These are phyloP conservation scores for Termitomyces sp. DNA, from an alignment of 768 basidiomycete genomes.

Conservation along the genomic window DNA sequence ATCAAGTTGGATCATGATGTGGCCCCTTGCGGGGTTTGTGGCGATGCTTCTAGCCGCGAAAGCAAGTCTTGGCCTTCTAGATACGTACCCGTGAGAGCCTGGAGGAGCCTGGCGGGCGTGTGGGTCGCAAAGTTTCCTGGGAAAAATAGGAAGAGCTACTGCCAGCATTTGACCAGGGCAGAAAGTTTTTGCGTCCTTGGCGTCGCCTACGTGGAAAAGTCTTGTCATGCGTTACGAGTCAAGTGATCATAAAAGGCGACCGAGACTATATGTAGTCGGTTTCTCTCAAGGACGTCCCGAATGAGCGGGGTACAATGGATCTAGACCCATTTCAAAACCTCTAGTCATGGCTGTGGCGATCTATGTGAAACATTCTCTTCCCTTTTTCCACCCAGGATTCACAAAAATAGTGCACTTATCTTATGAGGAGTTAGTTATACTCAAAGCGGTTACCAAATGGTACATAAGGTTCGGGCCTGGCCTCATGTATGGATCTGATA, in stretches of 20 bases:
- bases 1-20: neutral
- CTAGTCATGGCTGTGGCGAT: neutral
- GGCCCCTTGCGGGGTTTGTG: neutral
- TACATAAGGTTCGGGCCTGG: no score
- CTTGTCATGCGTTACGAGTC: neutral
- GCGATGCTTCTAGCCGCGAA: slow-evolving; percentile 6
- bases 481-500: no score
- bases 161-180: neutral
- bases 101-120: neutral
- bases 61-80: no score
- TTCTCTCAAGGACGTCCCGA: neutral
- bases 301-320: neutral
- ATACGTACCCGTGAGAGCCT: neutral
- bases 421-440: no score
- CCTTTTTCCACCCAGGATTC: neutral
- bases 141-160: neutral
- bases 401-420: no score
- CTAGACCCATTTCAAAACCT: neutral
- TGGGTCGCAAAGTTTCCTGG: neutral
- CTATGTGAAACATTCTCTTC: neutral
- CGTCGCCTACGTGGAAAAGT: neutral
- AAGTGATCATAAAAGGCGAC: neutral
- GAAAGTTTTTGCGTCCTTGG: neutral
- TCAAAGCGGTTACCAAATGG: no score
- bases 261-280: neutral